These are phyloP conservation scores for Geotrichum carabidarum DNA, from an alignment of 1,139 yeast species.

Conservation along the genomic window DNA sequence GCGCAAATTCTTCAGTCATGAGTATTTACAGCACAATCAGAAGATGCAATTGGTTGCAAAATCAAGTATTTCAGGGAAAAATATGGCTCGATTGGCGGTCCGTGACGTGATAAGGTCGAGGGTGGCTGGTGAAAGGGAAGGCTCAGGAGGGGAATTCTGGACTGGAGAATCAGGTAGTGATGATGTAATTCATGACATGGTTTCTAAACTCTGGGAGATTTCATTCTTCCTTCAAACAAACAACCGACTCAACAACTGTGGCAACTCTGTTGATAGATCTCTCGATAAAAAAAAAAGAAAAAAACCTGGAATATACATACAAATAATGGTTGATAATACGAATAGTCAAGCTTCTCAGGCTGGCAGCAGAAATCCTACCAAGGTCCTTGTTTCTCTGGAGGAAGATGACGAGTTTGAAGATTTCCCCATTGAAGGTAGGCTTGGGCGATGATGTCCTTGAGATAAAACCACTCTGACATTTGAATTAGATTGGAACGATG, in stretches of 20 bases:
- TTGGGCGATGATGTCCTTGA: not conserved
- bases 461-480: not conserved
- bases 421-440: constrained; percentile 71
- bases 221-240: not conserved
- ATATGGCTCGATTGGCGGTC: not conserved
- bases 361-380: constrained; percentile 16
- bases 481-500: constrained; percentile 47
- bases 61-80: not conserved
- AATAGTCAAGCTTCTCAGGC: not conserved
- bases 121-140: too few relatives aligned
- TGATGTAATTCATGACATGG: not conserved
- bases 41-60: not conserved
- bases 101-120: too few relatives aligned
- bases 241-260: not conserved
- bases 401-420: constrained; percentile 96
- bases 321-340: constrained; percentile 12
- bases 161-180: not conserved
- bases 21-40: not conserved
- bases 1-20: constrained; percentile 18
- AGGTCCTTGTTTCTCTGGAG: constrained; percentile 56
- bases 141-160: not conserved
- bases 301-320: not conserved
- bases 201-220: not conserved
- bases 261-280: not conserved
- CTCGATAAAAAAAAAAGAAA: too few relatives aligned